Evolutionary conservation across 306 rosid genomes (phyloP), one percentile per base, ranked within the genome.

Genomic region (Betula pendula): DNA sequence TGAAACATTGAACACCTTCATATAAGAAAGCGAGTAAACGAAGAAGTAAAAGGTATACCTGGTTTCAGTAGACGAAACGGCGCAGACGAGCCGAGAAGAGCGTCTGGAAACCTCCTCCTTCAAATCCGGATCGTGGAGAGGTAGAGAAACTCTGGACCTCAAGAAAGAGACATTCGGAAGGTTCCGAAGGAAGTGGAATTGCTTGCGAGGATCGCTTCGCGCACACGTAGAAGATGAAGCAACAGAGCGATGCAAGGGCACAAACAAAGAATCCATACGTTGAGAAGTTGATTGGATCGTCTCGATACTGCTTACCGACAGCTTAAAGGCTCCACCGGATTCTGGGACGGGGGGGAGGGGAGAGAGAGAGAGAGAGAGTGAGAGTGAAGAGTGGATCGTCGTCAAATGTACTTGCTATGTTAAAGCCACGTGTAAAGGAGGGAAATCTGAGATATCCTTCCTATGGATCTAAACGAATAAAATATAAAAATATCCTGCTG

Each of bases 41-140:
- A 60, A 60, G 38, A 27, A 63, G 42, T 9, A 35, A 16, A 38
- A 63, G 19, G 68, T 14, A 60, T 8, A 62, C 70, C 70, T 19
- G 48, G 70, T 66, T 38, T 38, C 22, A 42, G 70, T 66, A 35
- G 70, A 66, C 6, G 70, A 35, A 38, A 66, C 70, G 25, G 8
- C 15, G 8, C 47, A n/a, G 45, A 65, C 17, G 15, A 65, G 35
- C 44, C 27, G 70, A 65, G 45, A 65, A 38, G 47, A 65, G 25
- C 48, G 48, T 65, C 38, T 19, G 0, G 48, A 65, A 19, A 65
- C 25, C 27, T 65, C 47, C 63, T 9, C 6, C 13, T 65, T 24
- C 7, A 24, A 56, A 24, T 13, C 5, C 29, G 20, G 63, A 56
- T 24, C 63, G 31, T 24, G 62, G n/a, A 66, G 70, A 35, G 70